Evolutionary conservation across 2,329 filamentous ascomycete genomes (phyloP).

Genomic region (Bisporella sp.): DNA sequence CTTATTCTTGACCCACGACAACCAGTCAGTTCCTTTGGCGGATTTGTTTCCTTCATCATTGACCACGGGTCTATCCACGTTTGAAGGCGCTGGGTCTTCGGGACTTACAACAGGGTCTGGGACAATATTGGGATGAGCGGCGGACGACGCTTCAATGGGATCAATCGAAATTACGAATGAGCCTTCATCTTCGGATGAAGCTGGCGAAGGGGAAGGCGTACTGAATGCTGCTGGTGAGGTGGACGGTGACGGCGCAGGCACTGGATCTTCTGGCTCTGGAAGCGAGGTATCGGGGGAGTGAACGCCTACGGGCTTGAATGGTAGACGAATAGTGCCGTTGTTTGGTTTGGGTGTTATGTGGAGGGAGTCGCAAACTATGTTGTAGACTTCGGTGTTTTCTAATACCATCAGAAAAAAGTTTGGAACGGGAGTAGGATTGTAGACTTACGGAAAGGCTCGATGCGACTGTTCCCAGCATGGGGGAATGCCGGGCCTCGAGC

Average conservation of each 20-base stretch:
- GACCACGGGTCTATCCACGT: neutral
- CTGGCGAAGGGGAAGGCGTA: neutral
- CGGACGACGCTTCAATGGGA: neutral
- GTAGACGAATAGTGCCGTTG: slow-evolving; percentile 78
- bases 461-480: slow-evolving; percentile 70
- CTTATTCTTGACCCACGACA: neutral
- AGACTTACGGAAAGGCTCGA: slow-evolving; percentile 73
- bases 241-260: neutral
- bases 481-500: slow-evolving; percentile 89
- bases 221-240: neutral
- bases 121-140: neutral
- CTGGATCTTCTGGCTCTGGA: slow-evolving; percentile 47
- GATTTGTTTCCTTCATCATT: neutral
- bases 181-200: neutral
- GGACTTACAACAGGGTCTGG: neutral
- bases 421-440: neutral
- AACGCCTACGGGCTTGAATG: slow-evolving; percentile 37
- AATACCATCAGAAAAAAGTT: slow-evolving; percentile 19
- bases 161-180: neutral
- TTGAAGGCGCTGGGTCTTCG: neutral
- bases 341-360: slow-evolving; percentile 68
- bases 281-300: slow-evolving; percentile 46
- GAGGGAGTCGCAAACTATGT: slow-evolving; percentile 85
- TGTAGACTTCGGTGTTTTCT: slow-evolving; percentile 96
- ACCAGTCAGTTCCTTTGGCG: neutral